Evolutionary conservation across 2,329 filamentous ascomycete species (phyloP), one percentile per base, ranked within the genome.

Genomic region (Biscogniauxia marginata): DNA sequence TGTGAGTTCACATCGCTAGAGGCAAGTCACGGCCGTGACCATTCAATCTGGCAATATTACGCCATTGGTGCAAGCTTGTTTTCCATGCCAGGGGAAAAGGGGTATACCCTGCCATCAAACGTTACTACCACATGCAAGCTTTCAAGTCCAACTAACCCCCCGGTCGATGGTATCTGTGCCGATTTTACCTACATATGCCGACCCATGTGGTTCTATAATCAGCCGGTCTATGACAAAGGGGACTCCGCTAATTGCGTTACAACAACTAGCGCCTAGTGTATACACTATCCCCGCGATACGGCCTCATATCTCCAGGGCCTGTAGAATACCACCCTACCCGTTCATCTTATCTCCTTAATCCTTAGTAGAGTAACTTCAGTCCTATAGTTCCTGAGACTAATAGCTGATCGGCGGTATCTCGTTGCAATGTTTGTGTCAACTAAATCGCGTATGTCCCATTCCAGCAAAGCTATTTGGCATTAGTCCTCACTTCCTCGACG

Each of bases 1-100:
- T 59, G 60, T 56, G 61, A 57, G 30, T 58, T 56, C 62, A 63
- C 58, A 58, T 64, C 56, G 60, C 62, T 58, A 56, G 18, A 19
- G 62, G 60, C 62, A 63, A 64, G 60, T 21, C 62, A 53, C 56
- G 58, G 62, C 56, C n/a, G 56, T 61, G 56, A 50, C 55, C 55
- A 60, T 63, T 59, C 58, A 59, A 61, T 64, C 60, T 64, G 59
- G 58, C 51, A 50, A 62, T 64, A 64, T 62, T 63, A 54, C 51
- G 21, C n/a, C n/a, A 39, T n/a, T 55, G 44, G 46, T 52, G 57
- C 48, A 55, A 54, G 57, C 34, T 56, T 23, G 54, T 57, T 55
- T n/a, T 53, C 53, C 58, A 63, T 64, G 58, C 55, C 62, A 64
- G 62, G 62, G 57, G 57, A 53, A n/a, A 45, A 39, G 49, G 46